phyloP scores from a whole-genome alignment of 1,139 yeast species.

The Saccharomyces hybrid region DNA sequence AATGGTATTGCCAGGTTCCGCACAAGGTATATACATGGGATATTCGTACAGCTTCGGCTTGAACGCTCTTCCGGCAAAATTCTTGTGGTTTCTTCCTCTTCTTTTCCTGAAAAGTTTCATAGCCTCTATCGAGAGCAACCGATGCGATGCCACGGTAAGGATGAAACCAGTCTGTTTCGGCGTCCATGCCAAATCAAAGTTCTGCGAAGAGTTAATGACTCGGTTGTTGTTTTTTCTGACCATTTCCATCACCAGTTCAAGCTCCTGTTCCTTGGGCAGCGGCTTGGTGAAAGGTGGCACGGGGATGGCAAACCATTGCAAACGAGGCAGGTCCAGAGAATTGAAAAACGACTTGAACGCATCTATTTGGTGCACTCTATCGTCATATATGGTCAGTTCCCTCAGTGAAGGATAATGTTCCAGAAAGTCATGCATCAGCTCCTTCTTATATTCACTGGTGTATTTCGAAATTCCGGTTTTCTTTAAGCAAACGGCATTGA shows the following conservation, averaged over 20 bases:
- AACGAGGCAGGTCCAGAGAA: slow-evolving; percentile 4
- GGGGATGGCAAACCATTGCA: slow-evolving; percentile 19
- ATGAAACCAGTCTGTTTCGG: slow-evolving; percentile 16
- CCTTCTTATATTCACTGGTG: slow-evolving; percentile 35
- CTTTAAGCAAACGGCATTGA: slow-evolving; percentile 37
- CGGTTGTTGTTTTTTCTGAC: not conserved
- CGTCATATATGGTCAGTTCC: slow-evolving; percentile 37
- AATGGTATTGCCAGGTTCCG: slow-evolving; percentile 7
- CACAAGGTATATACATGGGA: slow-evolving; percentile 18
- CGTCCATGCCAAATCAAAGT: slow-evolving; percentile 8
- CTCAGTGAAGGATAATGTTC: slow-evolving; percentile 27
- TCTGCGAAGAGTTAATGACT: not conserved
- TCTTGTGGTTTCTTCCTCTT: slow-evolving; percentile 4
- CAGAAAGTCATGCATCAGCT: slow-evolving; percentile 33
- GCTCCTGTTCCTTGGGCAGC: slow-evolving; percentile 1
- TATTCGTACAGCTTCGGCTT: slow-evolving; percentile 8
- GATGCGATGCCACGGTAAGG: slow-evolving; percentile 14
- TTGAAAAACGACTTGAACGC: slow-evolving; percentile 32
- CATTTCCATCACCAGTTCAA: slow-evolving; percentile 1
- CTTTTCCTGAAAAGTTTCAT: slow-evolving; percentile 7
- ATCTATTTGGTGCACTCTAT: slow-evolving; percentile 34
- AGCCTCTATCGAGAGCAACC: slow-evolving; percentile 9
- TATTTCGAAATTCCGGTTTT: slow-evolving; percentile 23
- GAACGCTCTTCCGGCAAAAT: slow-evolving; percentile 5
- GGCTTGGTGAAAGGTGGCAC: slow-evolving; percentile 12